Evolutionary conservation across 2,329 filamentous ascomycete species (phyloP).

Genomic region (Epichloe coenophiala): DNA sequence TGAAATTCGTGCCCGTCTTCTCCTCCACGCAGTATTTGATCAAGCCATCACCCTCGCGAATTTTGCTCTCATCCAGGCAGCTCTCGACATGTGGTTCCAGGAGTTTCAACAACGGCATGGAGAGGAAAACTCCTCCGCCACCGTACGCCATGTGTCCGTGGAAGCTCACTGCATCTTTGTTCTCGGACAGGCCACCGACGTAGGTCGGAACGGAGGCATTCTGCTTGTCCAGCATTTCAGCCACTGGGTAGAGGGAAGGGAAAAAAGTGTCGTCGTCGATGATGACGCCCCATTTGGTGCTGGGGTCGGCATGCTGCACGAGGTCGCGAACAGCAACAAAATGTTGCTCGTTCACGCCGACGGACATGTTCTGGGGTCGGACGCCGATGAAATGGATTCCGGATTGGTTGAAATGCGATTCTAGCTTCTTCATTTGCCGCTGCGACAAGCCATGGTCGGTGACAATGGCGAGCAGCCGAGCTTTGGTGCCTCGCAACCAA

Average conservation of each 20-base stretch:
- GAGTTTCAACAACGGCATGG: conserved; percentile 33
- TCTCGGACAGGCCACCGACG: conserved; percentile 44
- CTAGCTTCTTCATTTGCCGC: conserved; percentile 14
- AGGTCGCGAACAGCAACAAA: conserved; percentile 41
- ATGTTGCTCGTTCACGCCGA: conserved; percentile 39
- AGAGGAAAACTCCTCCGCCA: conserved; percentile 46
- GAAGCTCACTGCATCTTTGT: conserved; percentile 32
- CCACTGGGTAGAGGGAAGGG: conserved; percentile 35
- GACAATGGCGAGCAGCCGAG: conserved; percentile 37
- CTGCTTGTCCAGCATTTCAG: conserved; percentile 30
- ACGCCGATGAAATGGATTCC: conserved; percentile 22
- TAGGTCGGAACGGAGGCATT: conserved; percentile 37
- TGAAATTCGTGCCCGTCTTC: conserved; percentile 40
- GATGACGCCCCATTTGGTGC: conserved; percentile 41
- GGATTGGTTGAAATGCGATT: conserved; percentile 14
- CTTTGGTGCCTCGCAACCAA: conserved; percentile 39
- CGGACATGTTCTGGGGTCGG: conserved; percentile 18
- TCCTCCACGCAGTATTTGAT: conserved; percentile 43
- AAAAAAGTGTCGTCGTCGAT: conserved; percentile 55
- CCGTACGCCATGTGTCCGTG: conserved; percentile 49
- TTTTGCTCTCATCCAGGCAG: conserved; percentile 31
- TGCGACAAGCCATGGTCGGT: conserved; percentile 21
- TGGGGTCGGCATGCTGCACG: conserved; percentile 25
- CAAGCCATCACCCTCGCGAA: conserved; percentile 37
- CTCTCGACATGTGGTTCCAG: conserved; percentile 32